Conservation (phyloP, 1,284 basidiomycete species). For the Vanrija sp. region DNA sequence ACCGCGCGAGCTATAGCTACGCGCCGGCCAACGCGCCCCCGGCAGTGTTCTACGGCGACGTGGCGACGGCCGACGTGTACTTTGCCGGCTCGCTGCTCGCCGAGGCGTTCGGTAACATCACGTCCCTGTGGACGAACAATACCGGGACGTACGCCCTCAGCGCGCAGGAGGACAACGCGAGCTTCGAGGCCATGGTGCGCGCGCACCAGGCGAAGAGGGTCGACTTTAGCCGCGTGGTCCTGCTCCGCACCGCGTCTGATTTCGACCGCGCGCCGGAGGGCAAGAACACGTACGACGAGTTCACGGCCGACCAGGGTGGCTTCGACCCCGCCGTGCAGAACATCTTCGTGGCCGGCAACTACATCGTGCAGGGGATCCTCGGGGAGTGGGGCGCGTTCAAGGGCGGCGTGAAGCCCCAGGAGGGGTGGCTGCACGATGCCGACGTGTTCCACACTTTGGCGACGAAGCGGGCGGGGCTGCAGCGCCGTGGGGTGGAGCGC, state of each 20-base stretch:
- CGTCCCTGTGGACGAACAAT: constrained; percentile 45
- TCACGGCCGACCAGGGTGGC: constrained; percentile 38
- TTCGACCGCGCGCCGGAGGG: constrained; percentile 51
- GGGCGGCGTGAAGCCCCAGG: constrained; percentile 32
- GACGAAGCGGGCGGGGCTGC: constrained; percentile 17
- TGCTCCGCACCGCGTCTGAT: constrained; percentile 53
- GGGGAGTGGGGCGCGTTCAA: constrained; percentile 33
- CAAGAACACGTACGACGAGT: constrained; percentile 23
- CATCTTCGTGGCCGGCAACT: constrained; percentile 35
- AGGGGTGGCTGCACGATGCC: constrained; percentile 25
- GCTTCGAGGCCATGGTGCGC: constrained; percentile 52
- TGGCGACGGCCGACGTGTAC: constrained; percentile 52
- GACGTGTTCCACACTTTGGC: constrained; percentile 27
- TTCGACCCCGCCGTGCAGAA: constrained; percentile 38
- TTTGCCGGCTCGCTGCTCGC: constrained; percentile 50
- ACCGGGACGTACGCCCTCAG: constrained; percentile 50
- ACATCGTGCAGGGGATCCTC: constrained; percentile 40
- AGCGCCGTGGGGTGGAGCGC: background rate
- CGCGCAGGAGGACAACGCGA: constrained; percentile 56
- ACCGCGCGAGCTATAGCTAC: constrained; percentile 42
- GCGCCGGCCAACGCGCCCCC: constrained; percentile 47
- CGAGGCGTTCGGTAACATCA: constrained; percentile 52
- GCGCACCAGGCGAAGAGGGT: constrained; percentile 47
- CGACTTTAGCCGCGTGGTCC: constrained; percentile 53
- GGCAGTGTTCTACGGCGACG: constrained; percentile 45